Conservation (phyloP, 1,139 yeast genomes). For the Yamadazyma songkhlaensis region DNA sequence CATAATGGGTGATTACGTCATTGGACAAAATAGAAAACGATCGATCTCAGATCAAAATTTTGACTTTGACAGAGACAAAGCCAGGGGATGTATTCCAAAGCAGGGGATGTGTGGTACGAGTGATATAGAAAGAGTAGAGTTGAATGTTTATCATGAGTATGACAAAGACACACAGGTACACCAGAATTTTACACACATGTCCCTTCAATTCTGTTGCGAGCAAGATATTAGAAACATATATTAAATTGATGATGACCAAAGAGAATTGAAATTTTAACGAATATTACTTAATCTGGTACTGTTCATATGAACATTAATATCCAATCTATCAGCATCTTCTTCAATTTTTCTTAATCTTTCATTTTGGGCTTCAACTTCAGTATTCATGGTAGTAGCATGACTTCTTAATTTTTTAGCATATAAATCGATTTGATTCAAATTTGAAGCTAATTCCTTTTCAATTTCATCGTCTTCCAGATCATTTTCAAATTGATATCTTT, state of each 20-base stretch:
- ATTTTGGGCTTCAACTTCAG: conserved; percentile 52
- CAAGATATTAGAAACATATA: not conserved
- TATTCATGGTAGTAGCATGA: conserved; percentile 45
- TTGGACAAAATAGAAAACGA: too few species aligned
- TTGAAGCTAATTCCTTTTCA: conserved; percentile 54
- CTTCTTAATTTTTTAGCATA: conserved; percentile 42
- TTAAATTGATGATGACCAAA: not conserved
- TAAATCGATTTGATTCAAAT: conserved; percentile 51
- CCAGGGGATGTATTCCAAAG: too few species aligned
- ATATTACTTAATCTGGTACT: conserved; percentile 45
- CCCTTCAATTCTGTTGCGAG: too few species aligned
- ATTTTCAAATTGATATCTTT: conserved; percentile 48
- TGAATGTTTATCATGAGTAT: too few species aligned
- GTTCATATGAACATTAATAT: conserved; percentile 53
- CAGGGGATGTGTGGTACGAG: too few species aligned
- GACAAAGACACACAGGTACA: too few species aligned
- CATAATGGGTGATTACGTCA: too few species aligned
- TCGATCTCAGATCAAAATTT: too few species aligned
- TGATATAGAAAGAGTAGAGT: too few species aligned
- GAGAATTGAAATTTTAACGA: conserved; percentile 18
- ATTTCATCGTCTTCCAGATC: conserved; percentile 60
- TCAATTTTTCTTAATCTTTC: conserved; percentile 47
- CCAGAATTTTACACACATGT: too few species aligned
- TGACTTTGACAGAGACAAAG: too few species aligned
- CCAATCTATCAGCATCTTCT: conserved; percentile 55